Conservation (phyloP, 257 asterid genomes). For the Fraxinus quadrangulata region DNA sequence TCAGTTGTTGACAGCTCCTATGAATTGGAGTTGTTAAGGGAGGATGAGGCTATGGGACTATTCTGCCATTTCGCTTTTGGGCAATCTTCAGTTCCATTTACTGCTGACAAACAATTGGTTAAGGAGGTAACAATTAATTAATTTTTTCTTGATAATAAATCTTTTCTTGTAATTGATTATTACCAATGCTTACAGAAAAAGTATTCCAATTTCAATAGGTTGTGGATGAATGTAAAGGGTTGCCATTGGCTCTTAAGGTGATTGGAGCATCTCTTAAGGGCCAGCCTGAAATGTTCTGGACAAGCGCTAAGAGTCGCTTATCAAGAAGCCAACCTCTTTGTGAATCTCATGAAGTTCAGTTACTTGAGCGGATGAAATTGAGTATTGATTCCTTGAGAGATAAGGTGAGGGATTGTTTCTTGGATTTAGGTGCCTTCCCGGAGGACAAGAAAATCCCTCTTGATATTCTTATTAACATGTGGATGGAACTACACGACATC, state of each 20-base stretch:
- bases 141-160: not conserved
- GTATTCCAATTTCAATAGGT: constrained; percentile 41
- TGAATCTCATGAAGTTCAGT: constrained; percentile 79
- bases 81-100: constrained; percentile 54
- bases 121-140: constrained; percentile 54
- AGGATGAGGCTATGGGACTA: constrained; percentile 72
- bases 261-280: constrained; percentile 80
- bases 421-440: constrained; percentile 84
- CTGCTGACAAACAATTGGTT: constrained; percentile 51
- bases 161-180: not conserved
- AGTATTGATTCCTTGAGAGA: constrained; percentile 71
- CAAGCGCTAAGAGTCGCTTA: constrained; percentile 68
- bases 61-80: constrained; percentile 88
- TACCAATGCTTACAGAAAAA: constrained; percentile 11
- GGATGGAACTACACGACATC: constrained; percentile 89
- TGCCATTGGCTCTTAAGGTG: constrained; percentile 90
- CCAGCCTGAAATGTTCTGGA: constrained; percentile 83
- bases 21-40: constrained; percentile 68
- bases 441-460: constrained; percentile 88
- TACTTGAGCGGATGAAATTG: constrained; percentile 78
- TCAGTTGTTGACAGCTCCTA: constrained; percentile 58
- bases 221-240: constrained; percentile 84
- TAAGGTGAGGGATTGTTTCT: constrained; percentile 76
- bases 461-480: constrained; percentile 84
- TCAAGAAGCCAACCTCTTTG: constrained; percentile 69